These are phyloP conservation scores for Neofusicoccum umdonicola DNA, from an alignment of 2,329 filamentous ascomycete genomes.

Conservation along the genomic window DNA sequence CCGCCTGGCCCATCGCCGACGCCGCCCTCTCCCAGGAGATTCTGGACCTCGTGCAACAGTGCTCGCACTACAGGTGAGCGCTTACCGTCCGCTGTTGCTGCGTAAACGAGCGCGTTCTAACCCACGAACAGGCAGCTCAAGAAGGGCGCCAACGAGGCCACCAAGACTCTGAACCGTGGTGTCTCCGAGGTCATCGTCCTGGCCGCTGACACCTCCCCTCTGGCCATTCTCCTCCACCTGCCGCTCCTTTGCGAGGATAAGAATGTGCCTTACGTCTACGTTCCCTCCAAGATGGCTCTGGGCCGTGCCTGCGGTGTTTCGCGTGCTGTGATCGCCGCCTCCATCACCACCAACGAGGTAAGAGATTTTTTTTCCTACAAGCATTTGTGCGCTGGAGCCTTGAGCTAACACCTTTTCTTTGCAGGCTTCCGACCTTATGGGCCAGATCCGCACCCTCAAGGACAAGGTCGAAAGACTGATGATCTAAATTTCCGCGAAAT, in stretches of 20 bases:
- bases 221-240: slow-evolving; percentile 71
- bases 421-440: slow-evolving; percentile 64
- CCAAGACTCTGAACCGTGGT: slow-evolving; percentile 88
- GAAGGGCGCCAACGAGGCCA: slow-evolving; percentile 77
- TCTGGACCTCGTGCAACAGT: slow-evolving; percentile 33
- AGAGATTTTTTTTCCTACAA: background rate
- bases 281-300: slow-evolving; percentile 81
- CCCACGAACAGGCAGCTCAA: slow-evolving; percentile 61
- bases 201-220: slow-evolving; percentile 80
- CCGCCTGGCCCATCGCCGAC: slow-evolving; percentile 42
- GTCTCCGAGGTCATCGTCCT: slow-evolving; percentile 87
- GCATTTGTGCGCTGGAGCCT: background rate
- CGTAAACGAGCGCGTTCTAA: slow-evolving; percentile 6
- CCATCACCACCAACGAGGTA: slow-evolving; percentile 68
- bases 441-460: slow-evolving; percentile 84
- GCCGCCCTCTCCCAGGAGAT: slow-evolving; percentile 50
- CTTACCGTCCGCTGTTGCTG: background rate
- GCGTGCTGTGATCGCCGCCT: slow-evolving; percentile 80
- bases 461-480: slow-evolving; percentile 94
- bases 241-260: slow-evolving; percentile 84
- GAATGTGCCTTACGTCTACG: slow-evolving; percentile 70
- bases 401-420: background rate
- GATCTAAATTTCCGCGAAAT: slow-evolving; percentile 57
- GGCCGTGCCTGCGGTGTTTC: slow-evolving; percentile 88
- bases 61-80: slow-evolving; percentile 25